phyloP scores from a whole-genome alignment of 2,329 filamentous ascomycete genomes.

The Teratosphaeria pseudoeucalypti region DNA sequence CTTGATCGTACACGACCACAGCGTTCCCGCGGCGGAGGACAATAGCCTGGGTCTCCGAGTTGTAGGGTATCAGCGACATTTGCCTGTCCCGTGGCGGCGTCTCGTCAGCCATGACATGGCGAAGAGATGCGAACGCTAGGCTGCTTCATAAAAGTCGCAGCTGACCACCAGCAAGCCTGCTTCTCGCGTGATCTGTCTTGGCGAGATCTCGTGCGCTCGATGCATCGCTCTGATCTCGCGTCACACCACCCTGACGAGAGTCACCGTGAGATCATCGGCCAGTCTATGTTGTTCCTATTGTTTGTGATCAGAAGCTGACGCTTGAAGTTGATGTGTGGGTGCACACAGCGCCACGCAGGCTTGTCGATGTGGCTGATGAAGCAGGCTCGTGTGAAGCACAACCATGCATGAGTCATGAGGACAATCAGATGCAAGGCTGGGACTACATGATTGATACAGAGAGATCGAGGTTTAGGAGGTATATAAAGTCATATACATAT shows the following conservation, averaged over 20 bases:
- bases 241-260: background rate
- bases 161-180: background rate
- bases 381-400: background rate
- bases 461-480: background rate
- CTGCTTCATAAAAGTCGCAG: background rate
- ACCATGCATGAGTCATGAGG: background rate
- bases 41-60: slow-evolving; percentile 61
- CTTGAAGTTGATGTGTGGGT: background rate
- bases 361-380: background rate
- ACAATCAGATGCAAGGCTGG: background rate
- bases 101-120: slow-evolving; percentile 21
- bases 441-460: background rate
- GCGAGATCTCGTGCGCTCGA: background rate
- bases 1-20: slow-evolving; percentile 80
- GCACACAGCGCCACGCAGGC: background rate
- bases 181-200: background rate
- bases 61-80: slow-evolving; percentile 68
- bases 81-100: slow-evolving; percentile 15
- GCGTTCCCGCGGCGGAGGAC: slow-evolving; percentile 84
- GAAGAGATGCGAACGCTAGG: background rate
- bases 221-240: background rate
- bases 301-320: background rate
- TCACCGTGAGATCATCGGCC: background rate
- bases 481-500: background rate
- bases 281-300: background rate